These are phyloP conservation scores for Venturia effusa DNA, from an alignment of 2,329 filamentous ascomycete species.

Conservation along the genomic window DNA sequence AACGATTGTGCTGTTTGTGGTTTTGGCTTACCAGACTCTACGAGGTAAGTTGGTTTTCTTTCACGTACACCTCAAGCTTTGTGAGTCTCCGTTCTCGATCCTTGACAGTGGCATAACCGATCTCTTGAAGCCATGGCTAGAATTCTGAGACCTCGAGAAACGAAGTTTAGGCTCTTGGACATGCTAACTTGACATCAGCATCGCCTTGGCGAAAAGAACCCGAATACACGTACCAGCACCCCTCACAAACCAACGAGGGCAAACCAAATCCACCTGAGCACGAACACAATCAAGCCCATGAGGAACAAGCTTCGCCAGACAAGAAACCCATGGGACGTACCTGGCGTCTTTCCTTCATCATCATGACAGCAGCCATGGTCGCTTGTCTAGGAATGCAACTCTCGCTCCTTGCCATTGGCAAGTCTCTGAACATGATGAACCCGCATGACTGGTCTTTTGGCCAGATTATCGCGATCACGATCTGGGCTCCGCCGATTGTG, in stretches of 20 bases:
- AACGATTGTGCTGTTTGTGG: constrained; percentile 13
- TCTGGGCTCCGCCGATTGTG: constrained; percentile 17
- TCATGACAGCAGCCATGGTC: constrained; percentile 14
- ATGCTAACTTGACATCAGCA: not conserved
- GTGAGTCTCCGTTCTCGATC: not conserved
- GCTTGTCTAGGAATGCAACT: constrained; percentile 17
- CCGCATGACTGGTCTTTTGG: constrained; percentile 17
- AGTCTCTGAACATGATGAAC: constrained; percentile 17
- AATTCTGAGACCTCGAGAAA: no score
- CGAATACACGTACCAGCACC: not conserved
- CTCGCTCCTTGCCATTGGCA: constrained; percentile 16
- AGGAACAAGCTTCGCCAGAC: not conserved
- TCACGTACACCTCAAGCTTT: not conserved
- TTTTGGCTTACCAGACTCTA: constrained; percentile 8
- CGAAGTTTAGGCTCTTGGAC: no score
- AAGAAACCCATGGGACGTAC: not conserved
- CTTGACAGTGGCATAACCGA: no score
- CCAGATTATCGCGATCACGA: constrained; percentile 18
- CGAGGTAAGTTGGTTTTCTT: not conserved
- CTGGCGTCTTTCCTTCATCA: not conserved
- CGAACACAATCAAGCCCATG: not conserved
- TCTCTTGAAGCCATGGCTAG: no score
- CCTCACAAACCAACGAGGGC: not conserved
- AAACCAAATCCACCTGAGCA: not conserved
- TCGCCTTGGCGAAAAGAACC: not conserved